Evolutionary conservation across 1,284 basidiomycete genomes (phyloP), one percentile per base, ranked within the genome.

Genomic region (Ustilago tritici): DNA sequence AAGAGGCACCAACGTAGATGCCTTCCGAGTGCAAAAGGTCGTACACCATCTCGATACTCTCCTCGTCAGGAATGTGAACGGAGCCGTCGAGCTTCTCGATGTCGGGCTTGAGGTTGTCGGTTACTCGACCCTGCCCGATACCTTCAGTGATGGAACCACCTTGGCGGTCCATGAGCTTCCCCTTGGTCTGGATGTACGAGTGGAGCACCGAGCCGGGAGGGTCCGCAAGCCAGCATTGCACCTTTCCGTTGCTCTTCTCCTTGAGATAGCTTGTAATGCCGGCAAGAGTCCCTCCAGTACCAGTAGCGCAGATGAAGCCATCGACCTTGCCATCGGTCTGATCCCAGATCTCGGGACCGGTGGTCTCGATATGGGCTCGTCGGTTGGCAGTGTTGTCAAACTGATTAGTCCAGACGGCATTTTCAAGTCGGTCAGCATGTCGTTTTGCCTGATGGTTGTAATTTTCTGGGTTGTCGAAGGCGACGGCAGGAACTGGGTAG

Each of bases 321-420:
- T 98, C 93, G 11, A 98, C 78, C 36, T 90, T 88, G 2, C 93
- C 93, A 49, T 89, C 83, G 1, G 92, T 95, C 87, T 98, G 96
- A 61, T 91, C 90, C 95, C 95, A 98, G 70, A 99, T 95, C 87
- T 99, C 97, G 0, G 96, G 97, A 1, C 95, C 96, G 4, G 96
- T 99, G 10, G 94, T 91, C 61, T 90, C 87, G 86, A 97, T 96
- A 87, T 99, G 96, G 17, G 92, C 92, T 43, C 92, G 87, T 15
- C 96, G 91, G 86, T 99, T 99, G 62, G 87, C 87, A 15, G 93
- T 93, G 87, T 98, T 98, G 88, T 98, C 95, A 85, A 98, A 98
- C 87, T 99, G 96, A 88, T 99, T 92, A n/a, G 95, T 98, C 96
- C 97, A 99, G 68, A 98, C 91, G 23, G 95, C 93, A 84, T 98